Conservation (phyloP, 148 eudicot genomes). For the Selenicereus undatus region DNA sequence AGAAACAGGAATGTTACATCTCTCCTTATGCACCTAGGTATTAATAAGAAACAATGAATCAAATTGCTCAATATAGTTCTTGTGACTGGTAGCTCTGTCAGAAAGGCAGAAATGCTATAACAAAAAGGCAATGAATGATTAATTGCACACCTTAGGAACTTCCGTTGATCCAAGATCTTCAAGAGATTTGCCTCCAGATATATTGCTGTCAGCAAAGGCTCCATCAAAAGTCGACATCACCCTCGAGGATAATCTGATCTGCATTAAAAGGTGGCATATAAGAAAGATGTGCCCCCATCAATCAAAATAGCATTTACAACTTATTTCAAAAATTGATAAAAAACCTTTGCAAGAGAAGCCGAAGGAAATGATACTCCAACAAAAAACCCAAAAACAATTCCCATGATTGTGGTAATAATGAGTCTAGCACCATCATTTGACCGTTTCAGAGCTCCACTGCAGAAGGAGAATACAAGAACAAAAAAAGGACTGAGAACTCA, state of each 20-base stretch:
- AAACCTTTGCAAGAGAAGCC: slow-evolving; percentile 24
- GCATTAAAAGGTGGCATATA: slow-evolving; percentile 7
- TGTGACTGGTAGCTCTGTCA: background rate
- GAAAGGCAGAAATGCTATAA: background rate
- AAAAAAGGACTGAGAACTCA: background rate
- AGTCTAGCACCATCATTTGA: slow-evolving; percentile 33
- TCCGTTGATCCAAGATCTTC: slow-evolving; percentile 25
- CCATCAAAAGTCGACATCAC: slow-evolving; percentile 27
- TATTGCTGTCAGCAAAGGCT: slow-evolving; percentile 7
- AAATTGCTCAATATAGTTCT: background rate
- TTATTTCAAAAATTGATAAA: background rate
- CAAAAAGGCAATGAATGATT: no score
- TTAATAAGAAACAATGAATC: background rate
- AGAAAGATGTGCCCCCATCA: background rate
- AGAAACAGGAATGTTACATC: background rate
- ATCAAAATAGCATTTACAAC: background rate
- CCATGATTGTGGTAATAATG: slow-evolving; percentile 31
- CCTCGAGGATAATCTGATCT: slow-evolving; percentile 32
- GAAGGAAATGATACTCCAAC: slow-evolving; percentile 38
- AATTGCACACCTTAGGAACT: slow-evolving; percentile 26
- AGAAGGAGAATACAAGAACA: background rate
- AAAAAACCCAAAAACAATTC: slow-evolving; percentile 34
- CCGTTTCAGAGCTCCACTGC: slow-evolving; percentile 30
- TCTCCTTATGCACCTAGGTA: background rate
- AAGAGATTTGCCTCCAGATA: slow-evolving; percentile 15